Base-by-base conservation (phyloP, 768 basidiomycete species). In the Lyophyllum shimeji region DNA sequence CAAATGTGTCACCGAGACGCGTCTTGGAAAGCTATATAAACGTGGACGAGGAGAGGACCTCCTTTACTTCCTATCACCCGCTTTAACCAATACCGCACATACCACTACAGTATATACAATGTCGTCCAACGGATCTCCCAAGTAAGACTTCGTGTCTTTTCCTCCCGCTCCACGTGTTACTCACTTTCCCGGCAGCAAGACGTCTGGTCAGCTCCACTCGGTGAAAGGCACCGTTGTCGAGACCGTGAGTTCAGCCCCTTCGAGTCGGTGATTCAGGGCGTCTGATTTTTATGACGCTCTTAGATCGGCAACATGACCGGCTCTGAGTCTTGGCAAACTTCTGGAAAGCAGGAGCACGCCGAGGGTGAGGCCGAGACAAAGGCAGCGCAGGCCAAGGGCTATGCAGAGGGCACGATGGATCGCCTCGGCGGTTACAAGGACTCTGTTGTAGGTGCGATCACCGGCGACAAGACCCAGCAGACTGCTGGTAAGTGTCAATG, bases 291-390 rank as follows among this genome's bases (percentile, higher is more conserved):
- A 12, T 33, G 1, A 24, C 21, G 29, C 23, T 24, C 44, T 18
- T 31, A 65, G 63, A 29, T 82, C 57, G 82, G 82, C 21, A 79
- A 81, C 60, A 17, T 74, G 9, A 82, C 81, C 9, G 81, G 81
- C 12, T 67, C 75, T 7, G 63, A 63, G 2, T 68, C 76, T 2
- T 82, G 78, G 82, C 65, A 74, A 50, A 61, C 72, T 20, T 74
- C 76, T 5, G 83, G 83, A n/a, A 74, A 77, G 64, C 58, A 79
- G 56, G 81, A 83, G 65, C 83, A 83, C 60, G 75, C 74, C 2
- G 63, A 72, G 37, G 82, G 82, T 45, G 81, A 83, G 64, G 73
- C 73, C 15, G 79, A 81, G 65, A 72, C 72, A 67, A 75, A 77
- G 21, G 78, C 79, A 20, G 80, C 80, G 11, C 74, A 81, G 58